Conservation (phyloP, 768 basidiomycete genomes). For the Leccinum boreale region DNA sequence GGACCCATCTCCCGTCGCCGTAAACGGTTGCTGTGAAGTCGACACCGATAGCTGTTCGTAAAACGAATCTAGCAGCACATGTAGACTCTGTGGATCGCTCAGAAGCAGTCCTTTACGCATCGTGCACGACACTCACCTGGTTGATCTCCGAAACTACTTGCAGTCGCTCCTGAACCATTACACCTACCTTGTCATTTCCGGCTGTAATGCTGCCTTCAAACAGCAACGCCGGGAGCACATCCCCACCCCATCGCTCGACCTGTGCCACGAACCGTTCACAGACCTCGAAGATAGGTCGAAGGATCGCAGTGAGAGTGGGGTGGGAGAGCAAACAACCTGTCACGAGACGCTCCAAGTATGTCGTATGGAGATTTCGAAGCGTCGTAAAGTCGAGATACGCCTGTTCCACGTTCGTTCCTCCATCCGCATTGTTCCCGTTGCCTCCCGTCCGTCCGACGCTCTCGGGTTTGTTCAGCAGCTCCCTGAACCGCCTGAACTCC, state of each 20-base stretch:
- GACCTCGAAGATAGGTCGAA: constrained; percentile 73
- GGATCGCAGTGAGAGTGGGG: constrained; percentile 51
- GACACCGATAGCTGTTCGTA: constrained; percentile 77
- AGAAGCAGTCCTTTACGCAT: background rate
- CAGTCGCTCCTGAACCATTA: constrained; percentile 69
- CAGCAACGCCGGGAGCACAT: constrained; percentile 79
- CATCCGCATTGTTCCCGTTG: constrained; percentile 9
- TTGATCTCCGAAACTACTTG: constrained; percentile 71
- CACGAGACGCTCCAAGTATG: constrained; percentile 74
- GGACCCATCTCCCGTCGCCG: constrained; percentile 61
- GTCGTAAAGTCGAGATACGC: constrained; percentile 79
- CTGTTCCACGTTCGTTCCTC: constrained; percentile 22
- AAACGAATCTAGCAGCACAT: constrained; percentile 64
- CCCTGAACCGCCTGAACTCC: constrained; percentile 73
- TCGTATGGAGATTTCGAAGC: constrained; percentile 75
- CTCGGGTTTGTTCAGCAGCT: constrained; percentile 40
- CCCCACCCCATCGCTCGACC: constrained; percentile 90
- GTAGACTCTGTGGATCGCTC: constrained; percentile 52
- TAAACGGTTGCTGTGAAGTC: constrained; percentile 71
- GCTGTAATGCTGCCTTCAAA: constrained; percentile 71
- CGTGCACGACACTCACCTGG: constrained; percentile 44
- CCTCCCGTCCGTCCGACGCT: constrained; percentile 12
- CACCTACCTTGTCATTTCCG: constrained; percentile 58
- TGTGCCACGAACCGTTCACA: constrained; percentile 87
- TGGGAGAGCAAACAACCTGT: constrained; percentile 80